phyloP scores from a whole-genome alignment of 164 flowering plant species.

The Chloranthus sessilifolius region DNA sequence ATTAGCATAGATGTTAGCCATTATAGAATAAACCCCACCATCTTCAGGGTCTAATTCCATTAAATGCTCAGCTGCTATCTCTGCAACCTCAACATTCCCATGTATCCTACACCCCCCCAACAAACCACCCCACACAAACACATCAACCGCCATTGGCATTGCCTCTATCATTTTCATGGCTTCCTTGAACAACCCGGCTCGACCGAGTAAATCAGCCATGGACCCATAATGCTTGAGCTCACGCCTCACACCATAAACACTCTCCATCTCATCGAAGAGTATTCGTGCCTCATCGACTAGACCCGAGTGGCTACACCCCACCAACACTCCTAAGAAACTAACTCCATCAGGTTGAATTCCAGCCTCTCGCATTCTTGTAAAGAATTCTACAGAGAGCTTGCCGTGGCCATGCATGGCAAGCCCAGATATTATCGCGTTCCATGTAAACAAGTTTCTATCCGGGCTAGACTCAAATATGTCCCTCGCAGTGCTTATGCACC shows the following conservation, averaged over 20 bases:
- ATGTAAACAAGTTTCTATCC: conserved; percentile 48
- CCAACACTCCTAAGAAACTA: conserved; percentile 56
- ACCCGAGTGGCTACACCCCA: conserved; percentile 78
- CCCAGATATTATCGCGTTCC: conserved; percentile 82
- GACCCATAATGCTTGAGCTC: conserved; percentile 82
- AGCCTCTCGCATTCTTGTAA: conserved; percentile 36
- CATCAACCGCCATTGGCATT: conserved; percentile 64
- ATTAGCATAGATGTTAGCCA: conserved; percentile 61
- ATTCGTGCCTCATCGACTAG: conserved; percentile 41
- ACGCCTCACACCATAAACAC: conserved; percentile 36
- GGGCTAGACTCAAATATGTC: conserved; percentile 40
- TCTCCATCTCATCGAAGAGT: conserved; percentile 57
- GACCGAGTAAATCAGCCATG: conserved; percentile 78
- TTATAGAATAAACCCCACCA: conserved; percentile 64
- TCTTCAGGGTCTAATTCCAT: conserved; percentile 60
- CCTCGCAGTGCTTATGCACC: conserved; percentile 46
- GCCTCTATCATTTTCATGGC: conserved; percentile 50
- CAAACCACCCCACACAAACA: conserved; percentile 77
- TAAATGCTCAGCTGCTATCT: conserved; percentile 53
- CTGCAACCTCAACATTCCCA: conserved; percentile 64
- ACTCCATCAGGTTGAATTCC: conserved; percentile 65
- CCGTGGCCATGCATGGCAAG: conserved; percentile 70
- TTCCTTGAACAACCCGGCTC: conserved; percentile 67
- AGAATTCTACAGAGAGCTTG: conserved; percentile 30
- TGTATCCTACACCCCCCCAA: conserved; percentile 75